Conservation (phyloP, 2,329 filamentous ascomycete species). For the Trichophyton simii region DNA sequence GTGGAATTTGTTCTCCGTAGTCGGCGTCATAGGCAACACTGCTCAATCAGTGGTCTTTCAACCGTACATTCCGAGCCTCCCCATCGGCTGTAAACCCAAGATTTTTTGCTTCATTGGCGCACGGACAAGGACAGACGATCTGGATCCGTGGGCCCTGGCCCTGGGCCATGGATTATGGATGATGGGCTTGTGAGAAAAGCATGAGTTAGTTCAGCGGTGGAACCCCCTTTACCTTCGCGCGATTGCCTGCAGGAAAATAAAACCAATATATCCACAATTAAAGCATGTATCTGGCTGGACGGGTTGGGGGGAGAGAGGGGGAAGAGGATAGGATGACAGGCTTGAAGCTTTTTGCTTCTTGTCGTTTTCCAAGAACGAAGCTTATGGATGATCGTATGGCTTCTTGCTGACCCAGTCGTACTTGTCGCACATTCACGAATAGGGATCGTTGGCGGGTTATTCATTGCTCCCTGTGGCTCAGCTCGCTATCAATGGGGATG, state of each 20-base stretch:
- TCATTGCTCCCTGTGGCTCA: conserved; percentile 2
- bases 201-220: conserved; percentile 1
- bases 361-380: not conserved
- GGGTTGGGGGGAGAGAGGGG: not conserved
- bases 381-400: not conserved
- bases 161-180: not conserved
- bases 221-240: conserved; percentile 4
- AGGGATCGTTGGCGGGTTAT: not conserved
- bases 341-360: not conserved
- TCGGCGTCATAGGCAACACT: not conserved
- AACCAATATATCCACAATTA: not conserved
- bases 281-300: not conserved
- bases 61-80: not conserved
- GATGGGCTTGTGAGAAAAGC: not conserved
- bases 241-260: conserved; percentile 4
- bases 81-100: not conserved
- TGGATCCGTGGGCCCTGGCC: not conserved
- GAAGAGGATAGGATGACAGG: not conserved
- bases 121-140: conserved; percentile 3
- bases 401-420: not conserved
- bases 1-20: not conserved
- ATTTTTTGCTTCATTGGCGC: not conserved
- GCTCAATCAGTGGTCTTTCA: not conserved
- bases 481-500: conserved; percentile 2
- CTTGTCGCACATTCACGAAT: not conserved